Base-by-base conservation (phyloP, 164 flowering plant species). In the Aristolochia fimbriata region DNA sequence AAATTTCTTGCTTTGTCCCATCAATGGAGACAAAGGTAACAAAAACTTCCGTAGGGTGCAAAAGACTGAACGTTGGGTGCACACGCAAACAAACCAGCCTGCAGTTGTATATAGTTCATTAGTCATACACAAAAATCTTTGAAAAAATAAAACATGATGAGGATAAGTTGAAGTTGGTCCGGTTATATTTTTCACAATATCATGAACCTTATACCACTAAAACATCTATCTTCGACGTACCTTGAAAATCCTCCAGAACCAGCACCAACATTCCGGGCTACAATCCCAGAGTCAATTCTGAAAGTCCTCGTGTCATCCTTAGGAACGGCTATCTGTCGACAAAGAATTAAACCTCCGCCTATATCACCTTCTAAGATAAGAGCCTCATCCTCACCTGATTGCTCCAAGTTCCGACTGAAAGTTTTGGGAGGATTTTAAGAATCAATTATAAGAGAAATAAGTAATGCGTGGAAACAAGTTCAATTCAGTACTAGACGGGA, bases 211-310 rank as follows among this genome's bases (percentile, higher is more conserved):
- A 10, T 37, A 7, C 43, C 8, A 37, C 43, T 37, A 37, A 37
- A 37, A 54, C 22, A 47, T 6, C 33, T 49, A 49, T 16, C 8
- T 21, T 37, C 58, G 13, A 73, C 55, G 58, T 19, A 86, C 95
- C 93, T 83, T 68, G 95, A 87, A 72, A 65, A 92, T 74, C 96
- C 98, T 58, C 98, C 98, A 51, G 98, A 88, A 51, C 98, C 96
- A 70, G 95, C 96, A 66, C 94, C 94, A 65, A 91, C 94, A 19
- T 67, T 81, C 20, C 71, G 76, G 33, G 92, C 92, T 55, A 83
- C 25, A 59, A 91, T 82, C 62, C 78, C 67, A 33, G 97, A 91
- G 49, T 81, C 69, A 19, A 91, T 83, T 5, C 47, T 65, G 47
- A 91, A 61, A 62, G 74, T 64, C 59, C 77, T 82, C 9, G 82